Evolutionary conservation across 805 yeast species (phyloP).

Genomic region (Suhomyces canberraensis): DNA sequence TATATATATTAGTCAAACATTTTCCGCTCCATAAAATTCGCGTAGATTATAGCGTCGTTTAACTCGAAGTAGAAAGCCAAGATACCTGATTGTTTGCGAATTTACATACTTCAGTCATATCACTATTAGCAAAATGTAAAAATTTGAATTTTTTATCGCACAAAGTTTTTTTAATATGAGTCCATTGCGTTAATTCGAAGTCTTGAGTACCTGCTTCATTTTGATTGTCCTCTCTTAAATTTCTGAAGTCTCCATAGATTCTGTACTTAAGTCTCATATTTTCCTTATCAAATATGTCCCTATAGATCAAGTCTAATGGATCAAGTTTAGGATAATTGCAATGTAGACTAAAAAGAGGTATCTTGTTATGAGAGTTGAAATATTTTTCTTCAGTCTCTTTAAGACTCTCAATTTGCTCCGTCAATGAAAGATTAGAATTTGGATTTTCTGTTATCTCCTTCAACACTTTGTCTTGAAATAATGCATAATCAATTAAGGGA

Average conservation of each 20-base stretch:
- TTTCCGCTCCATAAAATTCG: too few species aligned
- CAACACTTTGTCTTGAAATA: slow-evolving; percentile 5
- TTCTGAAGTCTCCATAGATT: slow-evolving; percentile 22
- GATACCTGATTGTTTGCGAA: slow-evolving; percentile 26
- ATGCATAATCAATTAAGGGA: slow-evolving; percentile 10
- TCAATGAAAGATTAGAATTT: slow-evolving; percentile 10
- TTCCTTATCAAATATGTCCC: slow-evolving; percentile 23
- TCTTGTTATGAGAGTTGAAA: slow-evolving; percentile 16
- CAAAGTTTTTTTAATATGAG: slow-evolving; percentile 20
- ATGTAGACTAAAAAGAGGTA: slow-evolving; percentile 29
- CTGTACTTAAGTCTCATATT: slow-evolving; percentile 24
- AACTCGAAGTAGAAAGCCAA: slow-evolving; percentile 19
- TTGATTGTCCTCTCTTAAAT: slow-evolving; percentile 5
- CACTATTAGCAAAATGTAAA: slow-evolving; percentile 18
- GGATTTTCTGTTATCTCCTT: slow-evolving; percentile 4
- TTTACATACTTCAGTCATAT: slow-evolving; percentile 23
- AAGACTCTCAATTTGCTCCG: slow-evolving; percentile 23
- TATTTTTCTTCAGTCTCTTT: slow-evolving; percentile 15
- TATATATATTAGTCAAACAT: too few species aligned
- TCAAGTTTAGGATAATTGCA: slow-evolving; percentile 38
- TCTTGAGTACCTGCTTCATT: slow-evolving; percentile 13
- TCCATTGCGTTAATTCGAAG: slow-evolving; percentile 34
- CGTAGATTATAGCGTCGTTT: too few species aligned
- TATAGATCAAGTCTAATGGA: slow-evolving; percentile 22
- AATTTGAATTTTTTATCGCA: slow-evolving; percentile 25